phyloP scores from a whole-genome alignment of 768 basidiomycete species.

The Termitomyces heimii region DNA sequence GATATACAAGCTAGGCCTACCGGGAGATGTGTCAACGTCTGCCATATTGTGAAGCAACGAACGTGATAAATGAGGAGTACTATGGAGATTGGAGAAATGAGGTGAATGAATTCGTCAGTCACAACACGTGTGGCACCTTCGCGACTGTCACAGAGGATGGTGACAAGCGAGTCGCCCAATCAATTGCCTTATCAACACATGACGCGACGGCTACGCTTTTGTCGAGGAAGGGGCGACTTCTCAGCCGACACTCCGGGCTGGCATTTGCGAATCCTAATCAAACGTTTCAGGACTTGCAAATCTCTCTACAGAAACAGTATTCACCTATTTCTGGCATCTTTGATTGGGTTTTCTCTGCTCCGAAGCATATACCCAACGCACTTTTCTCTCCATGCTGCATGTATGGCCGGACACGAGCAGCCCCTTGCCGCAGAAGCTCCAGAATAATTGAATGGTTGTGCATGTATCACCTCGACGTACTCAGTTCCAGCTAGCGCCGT shows the following conservation, averaged over 20 bases:
- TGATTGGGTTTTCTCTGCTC: neutral
- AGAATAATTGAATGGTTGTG: neutral
- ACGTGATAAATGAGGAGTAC: neutral
- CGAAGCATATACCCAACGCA: neutral
- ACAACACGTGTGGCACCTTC: slow-evolving; percentile 3
- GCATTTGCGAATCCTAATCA: neutral
- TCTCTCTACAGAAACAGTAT: neutral
- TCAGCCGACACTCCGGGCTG: neutral
- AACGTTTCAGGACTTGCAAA: neutral
- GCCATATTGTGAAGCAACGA: slow-evolving; percentile 4
- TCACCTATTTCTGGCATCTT: neutral
- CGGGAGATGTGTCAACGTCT: slow-evolving; percentile 10
- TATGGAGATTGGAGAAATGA: neutral
- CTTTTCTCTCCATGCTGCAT: neutral
- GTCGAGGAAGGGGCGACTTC: neutral
- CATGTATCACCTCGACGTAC: neutral
- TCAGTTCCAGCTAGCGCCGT: neutral
- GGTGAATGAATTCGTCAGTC: slow-evolving; percentile 1
- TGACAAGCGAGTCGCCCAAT: too few species aligned
- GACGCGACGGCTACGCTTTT: neutral
- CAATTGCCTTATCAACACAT: neutral
- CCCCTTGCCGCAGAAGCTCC: neutral
- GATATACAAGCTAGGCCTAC: neutral
- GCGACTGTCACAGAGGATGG: neutral
- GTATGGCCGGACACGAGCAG: neutral